phyloP scores from a whole-genome alignment of 208 protist species.

The Trypanosoma boissoni region DNA sequence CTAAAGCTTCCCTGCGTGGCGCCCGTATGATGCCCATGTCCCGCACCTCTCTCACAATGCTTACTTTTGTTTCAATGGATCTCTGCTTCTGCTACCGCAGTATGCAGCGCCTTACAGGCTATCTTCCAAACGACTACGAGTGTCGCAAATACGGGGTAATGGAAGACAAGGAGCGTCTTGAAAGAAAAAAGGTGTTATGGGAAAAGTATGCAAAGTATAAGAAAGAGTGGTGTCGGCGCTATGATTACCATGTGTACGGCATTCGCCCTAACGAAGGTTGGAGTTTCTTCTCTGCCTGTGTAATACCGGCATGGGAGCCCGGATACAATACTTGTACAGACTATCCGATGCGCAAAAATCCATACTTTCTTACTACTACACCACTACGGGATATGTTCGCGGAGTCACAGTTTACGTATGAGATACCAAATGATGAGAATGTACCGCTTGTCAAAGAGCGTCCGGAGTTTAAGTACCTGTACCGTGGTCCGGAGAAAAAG shows the following conservation, averaged over 20 bases:
- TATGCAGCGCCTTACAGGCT: conserved; percentile 73
- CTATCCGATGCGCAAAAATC: conserved; percentile 87
- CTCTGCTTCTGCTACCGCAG: conserved; percentile 80
- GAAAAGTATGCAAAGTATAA: conserved; percentile 87
- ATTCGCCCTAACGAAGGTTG: conserved; percentile 84
- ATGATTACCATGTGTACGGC: conserved; percentile 88
- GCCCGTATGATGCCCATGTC: conserved; percentile 38
- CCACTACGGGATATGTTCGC: conserved; percentile 64
- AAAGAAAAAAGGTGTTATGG: conserved; percentile 78
- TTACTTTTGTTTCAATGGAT: conserved; percentile 63
- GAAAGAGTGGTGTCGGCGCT: conserved; percentile 88
- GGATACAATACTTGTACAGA: conserved; percentile 65
- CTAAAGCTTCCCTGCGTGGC: conserved; percentile 62
- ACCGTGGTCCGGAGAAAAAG: conserved; percentile 49
- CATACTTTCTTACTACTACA: conserved; percentile 81
- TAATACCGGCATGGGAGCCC: conserved; percentile 60
- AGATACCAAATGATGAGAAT: conserved; percentile 48
- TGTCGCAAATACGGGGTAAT: conserved; percentile 86
- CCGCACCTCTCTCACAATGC: conserved; percentile 27
- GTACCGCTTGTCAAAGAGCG: conserved; percentile 56
- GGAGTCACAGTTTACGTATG: conserved; percentile 44
- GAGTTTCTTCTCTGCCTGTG: conserved; percentile 81
- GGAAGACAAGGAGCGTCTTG: conserved; percentile 70
- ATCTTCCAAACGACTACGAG: conserved; percentile 85
- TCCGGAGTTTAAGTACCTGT: conserved; percentile 82